Base-by-base conservation (phyloP, 192 early-diverging fungal genomes). In the Linnemannia hyalina region DNA sequence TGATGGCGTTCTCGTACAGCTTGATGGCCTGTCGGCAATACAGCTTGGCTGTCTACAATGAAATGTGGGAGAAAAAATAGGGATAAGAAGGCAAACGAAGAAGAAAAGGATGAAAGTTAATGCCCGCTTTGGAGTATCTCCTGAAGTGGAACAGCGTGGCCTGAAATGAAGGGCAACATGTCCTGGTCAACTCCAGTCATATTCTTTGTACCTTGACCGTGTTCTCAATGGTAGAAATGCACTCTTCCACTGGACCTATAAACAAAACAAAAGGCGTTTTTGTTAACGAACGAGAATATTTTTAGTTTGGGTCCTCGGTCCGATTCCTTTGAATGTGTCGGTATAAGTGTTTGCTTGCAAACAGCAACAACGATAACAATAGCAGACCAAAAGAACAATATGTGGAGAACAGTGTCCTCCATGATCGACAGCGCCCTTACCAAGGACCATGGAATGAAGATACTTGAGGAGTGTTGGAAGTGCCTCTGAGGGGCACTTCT, bases 11-110 rank as follows among this genome's bases (percentile, higher is more conserved):
- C 13, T 85, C 83, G 18, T 71, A 80, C 1, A 85, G 70, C 23
- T 74, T 85, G 54, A 80, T 74, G 7, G 83, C 78, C 40, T 85
- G 83, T 29, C 83, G 77, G 65, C 77, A 85, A 54, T 80, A 85
- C 35, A 85, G 78, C 36, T 85, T 85, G 42, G 83, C 78, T 69
- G 77, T 65, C 83, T 85, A 80, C 60, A 65, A 32, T 11, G 11
- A 65, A 65, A 65, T 65, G 8, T 32, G 29, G 20, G 49, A 75
- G 73, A 75, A 54, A 54, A 75, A 23, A 65, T 40, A 7, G 20
- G 47, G 38, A 70, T 38, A 32, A 22, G 46, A 49, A 49, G 68
- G 54, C 18, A 41, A 54, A 72, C 18, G 16, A 49, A 70, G 11
- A 3, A 55, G n/a, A 26, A 54, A 23, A 23, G 36, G 46, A 29